These are phyloP conservation scores for Blastomyces silverae DNA, from an alignment of 2,329 filamentous ascomycete genomes.

Conservation along the genomic window DNA sequence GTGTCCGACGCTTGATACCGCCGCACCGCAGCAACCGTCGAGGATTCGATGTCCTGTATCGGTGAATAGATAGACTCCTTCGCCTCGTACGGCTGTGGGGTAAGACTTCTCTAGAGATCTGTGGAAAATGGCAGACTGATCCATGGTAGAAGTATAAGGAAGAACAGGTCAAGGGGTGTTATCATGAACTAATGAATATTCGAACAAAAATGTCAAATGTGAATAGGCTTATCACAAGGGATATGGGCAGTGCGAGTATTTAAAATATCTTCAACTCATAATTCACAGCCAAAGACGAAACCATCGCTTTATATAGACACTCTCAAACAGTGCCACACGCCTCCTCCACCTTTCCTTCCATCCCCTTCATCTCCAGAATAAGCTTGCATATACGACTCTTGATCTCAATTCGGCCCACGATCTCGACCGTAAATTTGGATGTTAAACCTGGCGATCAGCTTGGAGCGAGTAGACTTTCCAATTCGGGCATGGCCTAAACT, in stretches of 20 bases:
- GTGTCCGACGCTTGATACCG: slow-evolving; percentile 46
- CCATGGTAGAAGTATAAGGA: not conserved
- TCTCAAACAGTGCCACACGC: not conserved
- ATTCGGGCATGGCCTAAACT: not conserved
- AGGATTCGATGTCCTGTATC: slow-evolving; percentile 40
- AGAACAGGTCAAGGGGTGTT: not conserved
- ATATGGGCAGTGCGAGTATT: not conserved
- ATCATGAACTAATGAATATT: not conserved
- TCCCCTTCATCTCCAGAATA: not conserved
- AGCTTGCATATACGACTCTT: not conserved
- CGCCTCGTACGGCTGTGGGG: slow-evolving; percentile 25
- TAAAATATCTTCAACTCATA: not conserved
- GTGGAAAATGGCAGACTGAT: slow-evolving; percentile 9
- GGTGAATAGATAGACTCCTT: slow-evolving; percentile 39
- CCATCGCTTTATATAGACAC: too few relatives aligned
- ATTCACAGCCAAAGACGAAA: not conserved
- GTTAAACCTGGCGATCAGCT: too few relatives aligned
- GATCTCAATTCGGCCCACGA: not conserved
- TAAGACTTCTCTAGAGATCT: slow-evolving; percentile 12
- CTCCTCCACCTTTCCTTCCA: not conserved
- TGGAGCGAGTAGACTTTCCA: slow-evolving; percentile 8
- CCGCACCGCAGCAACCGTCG: slow-evolving; percentile 44
- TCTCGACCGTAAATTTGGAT: not conserved
- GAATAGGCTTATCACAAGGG: not conserved
- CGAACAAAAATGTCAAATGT: not conserved